Conservation (phyloP, 1,139 yeast species). For the Protomyces inundatus region DNA sequence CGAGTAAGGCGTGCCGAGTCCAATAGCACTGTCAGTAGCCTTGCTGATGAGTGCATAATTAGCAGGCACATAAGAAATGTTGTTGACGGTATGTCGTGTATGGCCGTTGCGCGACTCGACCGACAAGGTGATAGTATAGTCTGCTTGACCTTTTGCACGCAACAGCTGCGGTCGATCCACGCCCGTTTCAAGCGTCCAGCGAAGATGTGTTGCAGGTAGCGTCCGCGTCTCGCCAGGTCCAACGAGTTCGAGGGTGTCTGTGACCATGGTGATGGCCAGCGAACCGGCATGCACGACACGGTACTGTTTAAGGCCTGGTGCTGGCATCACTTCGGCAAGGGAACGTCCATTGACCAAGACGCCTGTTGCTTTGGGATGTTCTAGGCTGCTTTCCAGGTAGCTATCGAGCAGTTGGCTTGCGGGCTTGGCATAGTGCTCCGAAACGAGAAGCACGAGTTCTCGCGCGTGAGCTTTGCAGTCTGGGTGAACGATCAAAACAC, state of each 20-base stretch:
- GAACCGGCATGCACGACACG: not conserved
- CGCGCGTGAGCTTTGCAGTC: not conserved
- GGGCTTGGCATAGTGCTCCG: not conserved
- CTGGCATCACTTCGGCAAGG: not conserved
- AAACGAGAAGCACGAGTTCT: not conserved
- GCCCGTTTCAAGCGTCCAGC: not conserved
- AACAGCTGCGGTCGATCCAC: not conserved
- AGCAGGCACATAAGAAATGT: not conserved
- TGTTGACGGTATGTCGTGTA: not conserved
- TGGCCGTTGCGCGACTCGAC: not conserved
- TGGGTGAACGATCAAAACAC: not conserved
- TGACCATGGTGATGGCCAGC: not conserved
- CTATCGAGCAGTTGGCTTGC: not conserved
- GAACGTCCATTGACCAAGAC: not conserved
- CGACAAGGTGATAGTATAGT: not conserved
- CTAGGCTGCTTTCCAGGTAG: not conserved
- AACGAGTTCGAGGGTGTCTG: not conserved
- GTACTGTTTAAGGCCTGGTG: not conserved
- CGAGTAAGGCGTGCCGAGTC: not conserved
- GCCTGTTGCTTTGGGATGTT: not conserved
- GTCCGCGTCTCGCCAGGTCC: not conserved
- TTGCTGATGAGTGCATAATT: not conserved
- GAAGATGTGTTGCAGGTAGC: not conserved
- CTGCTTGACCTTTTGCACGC: not conserved
- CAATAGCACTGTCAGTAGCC: not conserved